Evolutionary conservation across 495 filamentous ascomycete genomes (phyloP).

Genomic region (Terfezia claveryi): DNA sequence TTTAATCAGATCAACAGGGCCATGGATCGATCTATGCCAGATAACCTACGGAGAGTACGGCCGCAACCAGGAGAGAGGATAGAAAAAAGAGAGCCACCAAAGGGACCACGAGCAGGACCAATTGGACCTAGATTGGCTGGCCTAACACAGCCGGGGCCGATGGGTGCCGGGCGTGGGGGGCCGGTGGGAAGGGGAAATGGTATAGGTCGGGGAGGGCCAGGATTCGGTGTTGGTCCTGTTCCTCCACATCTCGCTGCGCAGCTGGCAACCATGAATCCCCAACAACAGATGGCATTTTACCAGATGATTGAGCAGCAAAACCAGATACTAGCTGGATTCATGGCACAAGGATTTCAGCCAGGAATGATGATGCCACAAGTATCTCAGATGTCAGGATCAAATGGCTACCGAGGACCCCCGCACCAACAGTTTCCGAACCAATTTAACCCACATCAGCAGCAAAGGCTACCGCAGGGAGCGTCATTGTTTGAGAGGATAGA

Average conservation of each 20-base stretch:
- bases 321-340: conserved; percentile 54
- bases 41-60: conserved; percentile 60
- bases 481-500: conserved; percentile 61
- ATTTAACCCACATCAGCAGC: conserved; percentile 24
- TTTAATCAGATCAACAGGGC: conserved; percentile 68
- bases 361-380: background rate
- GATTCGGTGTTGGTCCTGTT: conserved; percentile 14
- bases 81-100: conserved; percentile 47
- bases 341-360: conserved; percentile 3
- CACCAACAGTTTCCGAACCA: conserved; percentile 26
- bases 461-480: conserved; percentile 31
- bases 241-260: conserved; percentile 12
- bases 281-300: conserved; percentile 61
- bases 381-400: background rate
- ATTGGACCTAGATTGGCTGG: conserved; percentile 19
- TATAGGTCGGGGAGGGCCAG: conserved; percentile 22
- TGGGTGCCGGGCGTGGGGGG: background rate
- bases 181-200: background rate
- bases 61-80: conserved; percentile 54
- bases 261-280: conserved; percentile 28
- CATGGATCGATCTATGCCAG: conserved; percentile 57
- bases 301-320: conserved; percentile 78
- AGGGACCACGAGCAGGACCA: conserved; percentile 34
- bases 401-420: background rate
- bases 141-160: background rate